Evolutionary conservation across 805 yeast species (phyloP).

Genomic region (Zygosaccharomyces pseudorouxii): DNA sequence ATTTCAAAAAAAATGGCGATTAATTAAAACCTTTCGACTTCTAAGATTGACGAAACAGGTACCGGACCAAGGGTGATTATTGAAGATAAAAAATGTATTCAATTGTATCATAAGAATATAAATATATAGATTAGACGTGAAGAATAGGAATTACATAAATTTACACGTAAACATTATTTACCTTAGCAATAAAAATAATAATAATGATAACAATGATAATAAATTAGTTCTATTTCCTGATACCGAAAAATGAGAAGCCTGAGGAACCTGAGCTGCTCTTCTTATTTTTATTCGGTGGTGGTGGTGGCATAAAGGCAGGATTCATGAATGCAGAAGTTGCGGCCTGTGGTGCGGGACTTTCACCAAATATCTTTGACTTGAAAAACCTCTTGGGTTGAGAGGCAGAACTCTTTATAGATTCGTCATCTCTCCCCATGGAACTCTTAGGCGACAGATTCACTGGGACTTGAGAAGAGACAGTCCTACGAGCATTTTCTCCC

Average conservation of each 20-base stretch:
- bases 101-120: neutral
- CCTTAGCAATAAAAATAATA: neutral
- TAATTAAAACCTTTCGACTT: no score
- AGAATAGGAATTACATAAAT: neutral
- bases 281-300: conserved; percentile 12
- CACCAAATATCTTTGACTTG: conserved; percentile 6
- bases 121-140: neutral
- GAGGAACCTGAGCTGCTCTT: conserved; percentile 9
- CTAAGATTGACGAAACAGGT: no score
- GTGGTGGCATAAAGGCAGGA: conserved; percentile 18
- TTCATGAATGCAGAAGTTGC: conserved; percentile 16
- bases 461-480: conserved; percentile 9
- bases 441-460: conserved; percentile 20
- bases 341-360: conserved; percentile 2
- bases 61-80: no score
- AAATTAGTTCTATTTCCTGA: conserved; percentile 11
- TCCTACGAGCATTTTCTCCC: conserved; percentile 9
- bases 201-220: neutral
- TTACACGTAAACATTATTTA: neutral
- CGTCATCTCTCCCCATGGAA: conserved; percentile 13
- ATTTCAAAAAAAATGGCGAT: no score
- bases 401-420: conserved; percentile 1
- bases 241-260: conserved; percentile 22
- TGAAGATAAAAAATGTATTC: no score
- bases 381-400: conserved; percentile 5